Percentiles rank a stretch among this genome's conserved stretches.
These are phyloP conservation scores for Triglochin maritima DNA, from an alignment of 106 monocot genomes.

Conservation along the genomic window DNA sequence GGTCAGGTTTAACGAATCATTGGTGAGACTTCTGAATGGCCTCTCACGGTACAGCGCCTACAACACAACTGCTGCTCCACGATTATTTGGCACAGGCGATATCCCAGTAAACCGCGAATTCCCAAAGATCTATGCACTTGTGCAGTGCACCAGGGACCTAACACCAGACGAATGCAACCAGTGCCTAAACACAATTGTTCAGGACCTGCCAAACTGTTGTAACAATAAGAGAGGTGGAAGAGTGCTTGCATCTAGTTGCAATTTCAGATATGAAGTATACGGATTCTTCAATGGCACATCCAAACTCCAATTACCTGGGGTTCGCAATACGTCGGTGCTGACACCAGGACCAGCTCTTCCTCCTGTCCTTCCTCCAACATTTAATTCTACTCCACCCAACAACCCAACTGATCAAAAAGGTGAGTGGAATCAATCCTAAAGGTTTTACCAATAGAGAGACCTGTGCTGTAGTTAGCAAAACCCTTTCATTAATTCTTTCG, in stretches of 20 bases:
- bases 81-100: conserved; percentile 7
- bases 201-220: neutral
- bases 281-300: too few relatives aligned
- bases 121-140: conserved; percentile 9
- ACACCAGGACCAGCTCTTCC: too few relatives aligned
- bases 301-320: too few relatives aligned
- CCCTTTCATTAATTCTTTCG: neutral
- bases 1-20: conserved; percentile 3
- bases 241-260: too few relatives aligned
- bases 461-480: too few relatives aligned
- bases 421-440: neutral
- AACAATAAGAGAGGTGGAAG: conserved; percentile 3
- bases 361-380: too few relatives aligned
- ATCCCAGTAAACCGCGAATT: neutral
- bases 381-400: too few relatives aligned
- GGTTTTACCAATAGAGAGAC: neutral
- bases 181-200: neutral
- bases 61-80: conserved; percentile 1
- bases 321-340: too few relatives aligned
- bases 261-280: too few relatives aligned
- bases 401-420: neutral
- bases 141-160: conserved; percentile 33
- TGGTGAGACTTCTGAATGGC: neutral
- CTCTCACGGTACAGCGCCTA: neutral
- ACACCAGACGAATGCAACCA: neutral